These are phyloP conservation scores for Dictyophora rubrovolvata DNA, from an alignment of 768 basidiomycete genomes.

Conservation along the genomic window DNA sequence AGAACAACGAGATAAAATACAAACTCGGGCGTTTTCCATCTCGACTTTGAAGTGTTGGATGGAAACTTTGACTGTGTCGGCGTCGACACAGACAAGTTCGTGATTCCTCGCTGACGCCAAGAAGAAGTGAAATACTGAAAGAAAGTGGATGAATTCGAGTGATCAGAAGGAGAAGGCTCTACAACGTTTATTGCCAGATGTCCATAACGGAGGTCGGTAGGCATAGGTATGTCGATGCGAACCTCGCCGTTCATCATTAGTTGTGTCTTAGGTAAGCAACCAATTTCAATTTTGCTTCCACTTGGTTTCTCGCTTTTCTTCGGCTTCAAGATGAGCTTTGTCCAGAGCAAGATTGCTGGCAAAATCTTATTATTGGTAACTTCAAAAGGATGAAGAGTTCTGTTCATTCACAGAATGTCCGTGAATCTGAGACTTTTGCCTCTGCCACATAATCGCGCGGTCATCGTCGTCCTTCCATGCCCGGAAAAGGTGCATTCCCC, in stretches of 20 bases:
- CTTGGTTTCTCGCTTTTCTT: no score
- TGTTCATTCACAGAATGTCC: no score
- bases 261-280: background rate
- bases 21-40: slow-evolving; percentile 82
- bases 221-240: slow-evolving; percentile 19
- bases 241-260: slow-evolving; percentile 21
- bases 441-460: no score
- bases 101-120: slow-evolving; percentile 24
- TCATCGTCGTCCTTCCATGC: no score
- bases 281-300: no score
- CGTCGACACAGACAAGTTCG: slow-evolving; percentile 45
- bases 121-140: slow-evolving; percentile 15
- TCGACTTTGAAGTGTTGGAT: slow-evolving; percentile 28
- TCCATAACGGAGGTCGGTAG: slow-evolving; percentile 22
- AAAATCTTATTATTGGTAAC: no score
- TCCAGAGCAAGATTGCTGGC: no score
- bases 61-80: slow-evolving; percentile 31
- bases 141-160: background rate
- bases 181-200: background rate
- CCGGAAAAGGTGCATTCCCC: no score
- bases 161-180: background rate
- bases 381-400: no score
- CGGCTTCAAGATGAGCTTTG: no score
- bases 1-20: slow-evolving; percentile 59
- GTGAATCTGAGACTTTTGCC: no score